Evolutionary conservation across 2,329 filamentous ascomycete genomes (phyloP), one percentile per base, ranked within the genome.

Genomic region (Colletotrichum tamarilloi): DNA sequence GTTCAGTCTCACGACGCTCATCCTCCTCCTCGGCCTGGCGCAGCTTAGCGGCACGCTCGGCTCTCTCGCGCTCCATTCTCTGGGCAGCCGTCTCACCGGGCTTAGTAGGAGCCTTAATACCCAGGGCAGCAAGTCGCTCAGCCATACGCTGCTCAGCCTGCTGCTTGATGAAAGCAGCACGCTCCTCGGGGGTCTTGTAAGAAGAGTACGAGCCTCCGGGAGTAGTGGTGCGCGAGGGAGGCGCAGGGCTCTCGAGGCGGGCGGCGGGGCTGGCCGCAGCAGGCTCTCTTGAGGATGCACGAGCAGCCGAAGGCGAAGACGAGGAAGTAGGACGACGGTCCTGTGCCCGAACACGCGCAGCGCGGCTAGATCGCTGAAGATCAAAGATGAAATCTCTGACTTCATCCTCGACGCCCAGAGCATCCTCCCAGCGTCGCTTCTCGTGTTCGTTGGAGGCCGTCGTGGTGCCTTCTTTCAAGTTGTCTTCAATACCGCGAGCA

Each of bases 331-430:
- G 82, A 30, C 86, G 86, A 68, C 84, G 88, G 74, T 91, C 92
- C 80, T 89, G 91, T 62, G 86, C 84, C 72, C 89, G 87, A 71
- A 97, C 84, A 72, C 92, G 92, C 66, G 94, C 88, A 75, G 94
- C 89, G 76, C 95, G 91, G 81, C 95, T 97, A 75, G 92, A 94
- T 74, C 96, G 92, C 81, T 98, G 95, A 66, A 99, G 86, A 77
- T 98, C 97, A 80, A 97, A 98, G 81, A 99, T 99, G 82, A 99
- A 98, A 80, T 99, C 97, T 79, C 95, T 94, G 74, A 98, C 93
- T 79, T 98, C 95, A 79, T 99, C 96, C 80, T 99, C 97, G 32
- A 99, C 97, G 32, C 97, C 97, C 49, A 99, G 88, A 11, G 92
- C 97, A 83, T 99, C 97, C 78, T 99, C 95, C 97, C 97, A 99